Percentiles rank a stretch among this genome's conserved stretches.
phyloP scores from a whole-genome alignment of 2,329 filamentous ascomycete genomes.

The Domatiomyces globalis region DNA sequence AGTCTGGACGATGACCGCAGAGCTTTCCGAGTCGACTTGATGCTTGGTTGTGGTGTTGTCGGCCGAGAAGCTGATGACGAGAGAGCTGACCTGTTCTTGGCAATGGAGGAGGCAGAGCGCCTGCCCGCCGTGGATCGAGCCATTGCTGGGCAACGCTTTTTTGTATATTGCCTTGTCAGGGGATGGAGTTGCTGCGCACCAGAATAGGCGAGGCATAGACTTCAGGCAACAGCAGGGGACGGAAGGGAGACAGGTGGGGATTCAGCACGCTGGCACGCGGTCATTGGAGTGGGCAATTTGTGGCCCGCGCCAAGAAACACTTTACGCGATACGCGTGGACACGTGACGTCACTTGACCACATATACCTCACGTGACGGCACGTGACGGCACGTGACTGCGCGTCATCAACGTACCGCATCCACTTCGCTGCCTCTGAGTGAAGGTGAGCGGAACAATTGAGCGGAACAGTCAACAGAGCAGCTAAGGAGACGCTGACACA shows the following conservation, averaged over 20 bases:
- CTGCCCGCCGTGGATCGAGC: not conserved
- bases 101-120: too few relatives aligned
- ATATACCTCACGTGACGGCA: not conserved
- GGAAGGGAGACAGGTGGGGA: too few relatives aligned
- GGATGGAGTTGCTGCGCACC: too few relatives aligned
- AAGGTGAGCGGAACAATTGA: too few relatives aligned
- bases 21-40: not conserved
- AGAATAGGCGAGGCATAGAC: conserved; percentile 4
- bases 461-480: too few relatives aligned
- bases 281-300: not conserved
- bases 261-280: not conserved
- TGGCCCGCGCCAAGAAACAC: not conserved
- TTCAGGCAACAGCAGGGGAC: conserved; percentile 4
- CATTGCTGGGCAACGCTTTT: not conserved
- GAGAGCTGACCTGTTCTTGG: not conserved
- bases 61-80: not conserved
- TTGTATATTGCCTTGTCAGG: too few relatives aligned
- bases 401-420: too few relatives aligned
- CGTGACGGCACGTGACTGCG: not conserved
- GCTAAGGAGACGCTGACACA: not conserved
- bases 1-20: not conserved
- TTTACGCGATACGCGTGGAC: not conserved
- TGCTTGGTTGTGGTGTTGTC: too few relatives aligned
- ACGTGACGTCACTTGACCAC: not conserved
- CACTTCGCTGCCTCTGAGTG: too few relatives aligned